A percentile compares a stretch with the other conserved stretches of the same genome.
Evolutionary conservation across 352 stramenopile genomes (phyloP).

Genomic region (Pythium sukuiense): DNA sequence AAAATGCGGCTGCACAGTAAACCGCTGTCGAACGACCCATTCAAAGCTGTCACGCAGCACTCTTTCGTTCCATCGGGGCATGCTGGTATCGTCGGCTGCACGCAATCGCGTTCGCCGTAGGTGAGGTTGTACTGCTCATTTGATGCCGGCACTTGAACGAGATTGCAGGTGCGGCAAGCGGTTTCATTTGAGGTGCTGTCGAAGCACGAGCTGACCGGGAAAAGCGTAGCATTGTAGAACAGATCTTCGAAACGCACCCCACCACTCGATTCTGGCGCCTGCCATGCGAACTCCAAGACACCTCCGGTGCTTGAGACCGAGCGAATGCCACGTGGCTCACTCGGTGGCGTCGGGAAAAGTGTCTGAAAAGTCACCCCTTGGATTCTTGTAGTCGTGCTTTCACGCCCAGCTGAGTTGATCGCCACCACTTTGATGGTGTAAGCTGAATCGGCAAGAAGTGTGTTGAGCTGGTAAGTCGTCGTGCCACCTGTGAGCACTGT

Average conservation of each 20-base stretch:
- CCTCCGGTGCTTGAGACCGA: constrained; percentile 38
- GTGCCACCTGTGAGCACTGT: constrained; percentile 14
- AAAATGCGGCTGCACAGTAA: constrained; percentile 31
- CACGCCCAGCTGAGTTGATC: constrained; percentile 33
- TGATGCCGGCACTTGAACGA: constrained; percentile 20
- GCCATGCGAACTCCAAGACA: constrained; percentile 55
- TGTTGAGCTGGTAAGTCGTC: constrained; percentile 27
- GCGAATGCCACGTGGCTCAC: constrained; percentile 33
- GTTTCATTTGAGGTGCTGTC: not conserved
- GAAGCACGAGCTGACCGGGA: constrained; percentile 38
- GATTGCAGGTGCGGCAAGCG: constrained; percentile 36
- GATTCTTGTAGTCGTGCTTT: constrained; percentile 26
- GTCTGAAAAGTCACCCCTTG: constrained; percentile 46
- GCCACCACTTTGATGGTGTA: constrained; percentile 58
- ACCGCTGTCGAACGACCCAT: constrained; percentile 20
- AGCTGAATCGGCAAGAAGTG: constrained; percentile 35
- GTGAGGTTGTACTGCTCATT: constrained; percentile 34
- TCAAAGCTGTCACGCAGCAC: constrained; percentile 44
- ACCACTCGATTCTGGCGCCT: constrained; percentile 38
- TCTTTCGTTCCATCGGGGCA: constrained; percentile 40
- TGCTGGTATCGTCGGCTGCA: constrained; percentile 7
- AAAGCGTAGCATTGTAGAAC: constrained; percentile 48
- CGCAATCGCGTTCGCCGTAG: constrained; percentile 18
- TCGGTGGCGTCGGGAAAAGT: constrained; percentile 27
- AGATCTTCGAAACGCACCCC: constrained; percentile 33